phyloP scores from a whole-genome alignment of 1,139 yeast genomes.

The Scheffersomyces segobiensis region DNA sequence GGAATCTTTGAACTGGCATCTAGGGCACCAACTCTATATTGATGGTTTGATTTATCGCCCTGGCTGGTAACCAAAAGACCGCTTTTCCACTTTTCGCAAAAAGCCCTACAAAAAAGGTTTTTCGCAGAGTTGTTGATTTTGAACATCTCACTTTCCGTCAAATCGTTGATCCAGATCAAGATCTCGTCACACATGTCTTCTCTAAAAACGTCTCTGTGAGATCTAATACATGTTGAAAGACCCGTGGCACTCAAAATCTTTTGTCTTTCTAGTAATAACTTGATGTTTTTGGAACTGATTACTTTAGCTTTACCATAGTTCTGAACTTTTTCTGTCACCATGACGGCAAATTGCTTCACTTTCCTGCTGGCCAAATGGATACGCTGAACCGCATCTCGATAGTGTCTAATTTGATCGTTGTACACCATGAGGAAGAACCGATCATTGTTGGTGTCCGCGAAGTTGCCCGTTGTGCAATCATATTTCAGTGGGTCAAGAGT shows the following conservation, averaged over 20 bases:
- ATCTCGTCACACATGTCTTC: constrained; percentile 83
- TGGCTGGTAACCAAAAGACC: constrained; percentile 31
- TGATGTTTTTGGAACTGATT: constrained; percentile 53
- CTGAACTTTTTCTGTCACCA: constrained; percentile 71
- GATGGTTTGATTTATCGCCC: constrained; percentile 9
- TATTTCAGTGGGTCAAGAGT: constrained; percentile 34
- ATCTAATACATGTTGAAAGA: constrained; percentile 64
- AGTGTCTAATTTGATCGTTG: constrained; percentile 79
- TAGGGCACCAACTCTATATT: constrained; percentile 34
- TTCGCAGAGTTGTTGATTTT: constrained; percentile 51
- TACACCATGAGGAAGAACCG: constrained; percentile 63
- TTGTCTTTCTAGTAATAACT: constrained; percentile 54
- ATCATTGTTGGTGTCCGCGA: constrained; percentile 44
- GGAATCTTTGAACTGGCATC: constrained; percentile 36
- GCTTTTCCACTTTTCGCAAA: constrained; percentile 53
- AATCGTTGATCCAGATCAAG: constrained; percentile 60
- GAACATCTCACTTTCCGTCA: constrained; percentile 57
- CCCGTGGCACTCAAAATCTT: constrained; percentile 58
- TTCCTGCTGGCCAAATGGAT: constrained; percentile 66
- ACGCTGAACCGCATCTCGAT: constrained; percentile 69
- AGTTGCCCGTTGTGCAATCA: constrained; percentile 18
- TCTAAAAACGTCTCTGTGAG: constrained; percentile 68
- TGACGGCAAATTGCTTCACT: constrained; percentile 65
- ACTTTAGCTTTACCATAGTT: constrained; percentile 70
- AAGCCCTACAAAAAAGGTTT: constrained; percentile 56